Base-by-base conservation (phyloP, 2,329 filamentous ascomycete genomes). In the Drechslera avenae region DNA sequence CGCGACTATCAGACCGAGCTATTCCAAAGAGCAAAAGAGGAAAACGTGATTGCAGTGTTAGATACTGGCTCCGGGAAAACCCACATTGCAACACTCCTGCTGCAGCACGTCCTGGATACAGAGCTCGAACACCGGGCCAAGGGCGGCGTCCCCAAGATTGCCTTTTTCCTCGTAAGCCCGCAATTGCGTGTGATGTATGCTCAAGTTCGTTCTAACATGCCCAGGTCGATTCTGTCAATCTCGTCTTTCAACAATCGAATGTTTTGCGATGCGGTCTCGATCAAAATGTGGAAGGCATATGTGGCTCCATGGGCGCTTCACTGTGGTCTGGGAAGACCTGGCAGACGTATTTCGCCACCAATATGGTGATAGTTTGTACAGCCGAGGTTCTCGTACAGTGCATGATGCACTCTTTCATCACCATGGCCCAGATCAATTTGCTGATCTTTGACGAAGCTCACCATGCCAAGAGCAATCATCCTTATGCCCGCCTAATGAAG, bases 21-120 rank as follows among this genome's bases (percentile, higher is more conserved):
- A 0, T 97, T 94, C 65, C 90, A 97, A 71, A 84, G 84, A 57
- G 93, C 94, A 3, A 96, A 94, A 67, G 68, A 82, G 43, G 83
- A 87, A 60, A 99, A 99, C 67, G 89, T 87, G 6, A 96, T 99
- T 60, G 92, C 94, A 1, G 94, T 99, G 1, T 81, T 97, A 1
- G 91, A 95, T 66, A 97, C 93, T n/a, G 91, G 94, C 10, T 91
- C 91, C 3, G 94, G 94, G 2, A 99, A 99, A 75, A 99, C 94
- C 0, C 79, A 97, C n/a, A 97, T 99, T 62, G 92, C 94, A 0
- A 91, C 90, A 1, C 81, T 97, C 2, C 80, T 99, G 4, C 81
- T 97, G 18, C 85, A 86, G 32, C 84, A 95, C 69, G 81, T 85
- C 8, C 81, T 97, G 23, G 85, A 91, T 32, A 78, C 87, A 52